Evolutionary conservation across 2,329 filamentous ascomycete species (phyloP).

Genomic region (Ceratocystis eucalypticola): DNA sequence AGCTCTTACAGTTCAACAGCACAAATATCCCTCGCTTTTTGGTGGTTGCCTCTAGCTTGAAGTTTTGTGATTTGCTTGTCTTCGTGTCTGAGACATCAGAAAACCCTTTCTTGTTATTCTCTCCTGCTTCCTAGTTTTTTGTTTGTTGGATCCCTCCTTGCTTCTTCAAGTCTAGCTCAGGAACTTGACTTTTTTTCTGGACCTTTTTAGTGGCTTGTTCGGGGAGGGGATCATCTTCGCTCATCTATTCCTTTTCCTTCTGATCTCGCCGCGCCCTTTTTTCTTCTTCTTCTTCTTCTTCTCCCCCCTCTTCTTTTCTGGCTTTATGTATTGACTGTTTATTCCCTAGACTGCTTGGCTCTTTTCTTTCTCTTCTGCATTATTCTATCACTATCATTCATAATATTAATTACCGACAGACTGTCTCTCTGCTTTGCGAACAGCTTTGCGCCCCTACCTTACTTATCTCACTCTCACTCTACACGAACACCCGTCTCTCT

Average conservation of each 20-base stretch:
- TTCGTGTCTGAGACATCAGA: background rate
- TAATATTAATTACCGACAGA: background rate
- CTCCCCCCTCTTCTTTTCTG: background rate
- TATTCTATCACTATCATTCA: background rate
- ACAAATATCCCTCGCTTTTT: background rate
- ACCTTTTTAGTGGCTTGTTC: conserved; percentile 5
- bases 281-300: background rate
- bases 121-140: background rate
- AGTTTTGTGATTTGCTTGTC: background rate
- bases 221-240: background rate
- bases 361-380: background rate
- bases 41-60: background rate
- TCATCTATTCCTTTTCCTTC: conserved; percentile 6
- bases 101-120: background rate
- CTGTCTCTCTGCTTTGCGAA: background rate
- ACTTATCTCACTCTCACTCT: background rate
- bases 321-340: background rate
- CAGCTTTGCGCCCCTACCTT: background rate
- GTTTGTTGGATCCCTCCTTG: background rate
- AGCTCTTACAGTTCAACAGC: no score
- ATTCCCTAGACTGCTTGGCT: background rate
- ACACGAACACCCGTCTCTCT: background rate
- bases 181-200: background rate
- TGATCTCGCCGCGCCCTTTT: conserved; percentile 2
- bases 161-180: conserved; percentile 5